Evolutionary conservation across 2,329 filamentous ascomycete species (phyloP), one percentile per base, ranked within the genome.

Genomic region (Zalaria obscura): DNA sequence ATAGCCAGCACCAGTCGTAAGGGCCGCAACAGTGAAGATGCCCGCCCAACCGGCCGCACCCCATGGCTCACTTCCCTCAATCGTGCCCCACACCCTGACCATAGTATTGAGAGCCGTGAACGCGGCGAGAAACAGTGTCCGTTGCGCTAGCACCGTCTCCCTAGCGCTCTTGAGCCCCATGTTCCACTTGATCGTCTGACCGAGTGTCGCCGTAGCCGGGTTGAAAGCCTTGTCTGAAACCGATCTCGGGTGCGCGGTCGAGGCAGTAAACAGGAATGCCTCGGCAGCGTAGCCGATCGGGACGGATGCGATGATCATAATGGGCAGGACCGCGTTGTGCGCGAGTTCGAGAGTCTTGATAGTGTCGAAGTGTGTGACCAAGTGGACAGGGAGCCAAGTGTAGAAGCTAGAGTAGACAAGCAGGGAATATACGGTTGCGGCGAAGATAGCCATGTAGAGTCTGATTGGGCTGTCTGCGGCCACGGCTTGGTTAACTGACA

Each of bases 181-280:
- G 52, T 88, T 86, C 60, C 76, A 79, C 52, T 70, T 66, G 28
- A 93, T 55, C 2, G 83, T 89, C 60, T 91, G 75, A 26, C 66
- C 61, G 11, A 93, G 67, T 1, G 71, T 75, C 1, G 83, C 80
- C 10, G 67, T 72, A 26, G 67, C 72, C 0, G 81, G 75, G 50
- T 86, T 68, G 53, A 86, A 85, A 26, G 65, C 60, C 49, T 68
- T 62, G 40, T 68, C 68, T 46, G 77, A 50, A 5, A 52, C 47
- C 7, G 56, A 50, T 11, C 36, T 35, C 27, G 47, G 36, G 45
- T 40, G 32, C 67, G 70, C 64, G 11, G 75, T 72, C 25, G 76
- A 72, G 2, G 80, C 78, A 33, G 76, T 74, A 58, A 94, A 93
- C 50, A 95, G 75, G 57, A 93, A 89, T 36, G 74, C 72, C 46